Percentiles rank a stretch among this genome's conserved stretches.
Evolutionary conservation across 441 rosid species (phyloP).

Genomic region (Gossypium davidsonii): DNA sequence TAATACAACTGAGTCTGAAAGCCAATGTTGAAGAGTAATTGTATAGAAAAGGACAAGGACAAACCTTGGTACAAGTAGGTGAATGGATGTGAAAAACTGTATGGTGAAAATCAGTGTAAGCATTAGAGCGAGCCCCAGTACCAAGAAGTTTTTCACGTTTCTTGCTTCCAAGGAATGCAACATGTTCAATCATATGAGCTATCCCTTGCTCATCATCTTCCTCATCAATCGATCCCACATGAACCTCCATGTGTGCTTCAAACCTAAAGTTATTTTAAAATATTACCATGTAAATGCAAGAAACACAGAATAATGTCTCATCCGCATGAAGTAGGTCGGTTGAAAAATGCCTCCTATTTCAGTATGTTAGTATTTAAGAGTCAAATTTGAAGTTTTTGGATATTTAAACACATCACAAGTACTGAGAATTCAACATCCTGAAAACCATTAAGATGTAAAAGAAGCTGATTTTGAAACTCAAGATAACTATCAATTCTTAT

Average conservation of each 20-base stretch:
- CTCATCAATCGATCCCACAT: constrained; percentile 96
- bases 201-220: constrained; percentile 99
- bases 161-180: constrained; percentile 98
- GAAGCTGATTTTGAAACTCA: constrained; percentile 4
- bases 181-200: constrained; percentile 99
- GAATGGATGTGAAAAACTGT: constrained; percentile 99
- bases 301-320: constrained; percentile 6
- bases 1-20: background rate
- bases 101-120: constrained; percentile 99
- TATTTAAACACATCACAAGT: background rate
- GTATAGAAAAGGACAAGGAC: constrained; percentile 11
- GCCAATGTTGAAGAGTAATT: constrained; percentile 12
- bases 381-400: constrained; percentile 7
- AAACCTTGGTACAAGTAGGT: constrained; percentile 81
- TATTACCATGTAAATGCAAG: constrained; percentile 10
- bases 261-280: constrained; percentile 49
- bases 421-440: background rate
- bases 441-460: background rate
- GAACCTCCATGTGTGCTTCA: constrained; percentile 99
- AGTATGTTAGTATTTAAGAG: background rate
- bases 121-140: constrained; percentile 96
- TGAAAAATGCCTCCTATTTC: constrained; percentile 2
- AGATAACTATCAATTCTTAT: background rate
- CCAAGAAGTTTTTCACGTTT: constrained; percentile 98
- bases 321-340: background rate